Evolutionary conservation across 2,329 filamentous ascomycete species (phyloP), one percentile per base, ranked within the genome.

Genomic region (Botrytis squamosa): DNA sequence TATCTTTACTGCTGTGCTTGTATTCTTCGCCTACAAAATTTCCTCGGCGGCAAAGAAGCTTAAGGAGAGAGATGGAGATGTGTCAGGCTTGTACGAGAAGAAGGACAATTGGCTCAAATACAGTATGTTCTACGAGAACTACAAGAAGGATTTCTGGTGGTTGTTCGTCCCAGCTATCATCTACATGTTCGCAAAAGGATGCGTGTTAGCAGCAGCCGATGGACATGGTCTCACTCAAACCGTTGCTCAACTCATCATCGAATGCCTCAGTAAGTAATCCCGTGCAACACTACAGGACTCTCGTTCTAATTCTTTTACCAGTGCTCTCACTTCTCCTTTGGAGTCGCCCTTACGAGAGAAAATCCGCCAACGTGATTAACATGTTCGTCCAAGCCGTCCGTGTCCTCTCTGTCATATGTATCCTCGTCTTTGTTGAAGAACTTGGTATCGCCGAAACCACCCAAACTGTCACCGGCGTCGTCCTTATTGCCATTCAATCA

Each of bases 101-200:
- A 97, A 96, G 85, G 89, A 92, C 74, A 91, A 92, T 59, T 98
- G 96, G 95, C 88, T 93, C 82, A 97, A 96, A 85, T 99, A 99
- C 87, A 96, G 93, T 80, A 87, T 98, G 75, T 98, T 99, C 85
- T 99, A 99, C 85, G 96, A 98, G 80, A 92, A 91, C 78, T 98
- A 97, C 87, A 94, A 94, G 85, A 94, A 93, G 83, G 90, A 91
- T 78, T 97, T 95, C 85, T 99, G 96, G 96, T 98, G 95, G 95
- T 84, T 98, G 38, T 98, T 99, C 81, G 88, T 98, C 22, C 96
- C 96, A 0, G 86, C 88, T 75, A 97, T 98, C 80, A 75, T 94
- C 76, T 98, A 98, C 86, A 92, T 95, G 86, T 94, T 98, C 80
- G 91, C 90, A 81, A 96, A 96, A 84, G 95, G 95, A 72, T 92